Base-by-base conservation (phyloP, 352 stramenopile species). In the Pythium utonaiense region DNA sequence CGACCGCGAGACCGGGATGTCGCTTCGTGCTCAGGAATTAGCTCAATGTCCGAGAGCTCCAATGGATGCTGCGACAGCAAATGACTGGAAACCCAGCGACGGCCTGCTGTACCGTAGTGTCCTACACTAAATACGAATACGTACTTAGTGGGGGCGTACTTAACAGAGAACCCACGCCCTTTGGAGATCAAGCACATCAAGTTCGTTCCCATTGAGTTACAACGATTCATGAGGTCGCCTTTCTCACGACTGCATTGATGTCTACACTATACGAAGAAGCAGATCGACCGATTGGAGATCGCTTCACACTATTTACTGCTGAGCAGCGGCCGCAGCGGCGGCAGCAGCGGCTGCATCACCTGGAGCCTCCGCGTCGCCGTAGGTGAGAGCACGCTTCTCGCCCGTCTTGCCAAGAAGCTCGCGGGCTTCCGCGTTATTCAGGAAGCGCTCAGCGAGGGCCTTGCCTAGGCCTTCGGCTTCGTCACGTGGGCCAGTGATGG, bases 361-460 rank as follows among this genome's bases (percentile, higher is more conserved):
- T 10, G 83, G 83, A 14, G 77, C 71, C 59, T 93, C 83, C 1
- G 58, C 68, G 47, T 91, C 72, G 25, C 83, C 83, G 61, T 91
- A 93, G 6, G 83, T 93, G 22, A 88, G 58, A 21, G 81, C 81
- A n/a, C 83, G 80, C 68, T 93, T 93, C 58, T 86, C 64, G 5
- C 74, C 72, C 12, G 62, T 66, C 48, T 89, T 85, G 41, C 83
- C 83, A 16, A 93, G 70, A 34, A 89, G 63, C 27, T 71, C 70
- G 3, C 68, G 59, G 10, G 83, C 83, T 36, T 78, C 33, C 1
- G 75, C 58, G 60, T 91, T 85, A 33, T 57, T 62, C 25, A 89
- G 65, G 47, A 93, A 89, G 8, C 79, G 75, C 14, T 73, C 45
- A 0, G 83, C 83, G n/a, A 93, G 68, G 14, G 63, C 41, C 67